phyloP scores from a whole-genome alignment of 257 asterid genomes.

The Leonotis leonurus region DNA sequence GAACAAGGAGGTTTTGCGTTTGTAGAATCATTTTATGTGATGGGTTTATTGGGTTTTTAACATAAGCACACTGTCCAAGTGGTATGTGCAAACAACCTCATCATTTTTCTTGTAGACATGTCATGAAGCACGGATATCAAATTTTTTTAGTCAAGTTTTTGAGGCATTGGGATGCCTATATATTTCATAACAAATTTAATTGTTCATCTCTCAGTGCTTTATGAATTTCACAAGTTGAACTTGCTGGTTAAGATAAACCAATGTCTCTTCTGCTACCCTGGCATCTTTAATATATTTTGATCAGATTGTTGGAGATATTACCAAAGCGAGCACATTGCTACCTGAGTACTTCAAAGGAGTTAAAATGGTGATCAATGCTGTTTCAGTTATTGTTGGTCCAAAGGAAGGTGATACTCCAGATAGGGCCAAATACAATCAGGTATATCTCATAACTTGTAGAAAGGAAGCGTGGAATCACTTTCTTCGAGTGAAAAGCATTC shows the following conservation, averaged over 20 bases:
- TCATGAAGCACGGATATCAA: no score
- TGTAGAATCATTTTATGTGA: background rate
- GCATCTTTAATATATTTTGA: background rate
- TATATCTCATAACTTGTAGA: conserved; percentile 5
- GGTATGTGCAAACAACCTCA: no score
- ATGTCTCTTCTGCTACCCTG: background rate
- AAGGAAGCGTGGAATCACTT: background rate
- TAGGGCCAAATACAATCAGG: conserved; percentile 95
- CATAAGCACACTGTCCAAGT: background rate
- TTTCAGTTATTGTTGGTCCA: conserved; percentile 94
- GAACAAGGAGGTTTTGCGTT: background rate
- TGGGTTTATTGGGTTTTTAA: background rate
- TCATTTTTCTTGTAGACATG: no score
- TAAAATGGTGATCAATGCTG: conserved; percentile 67
- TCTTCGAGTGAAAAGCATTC: background rate
- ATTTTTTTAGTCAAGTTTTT: no score
- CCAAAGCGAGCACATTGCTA: conserved; percentile 68
- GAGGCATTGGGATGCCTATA: background rate
- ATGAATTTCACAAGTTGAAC: background rate
- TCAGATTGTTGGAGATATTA: conserved; percentile 86
- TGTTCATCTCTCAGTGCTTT: background rate
- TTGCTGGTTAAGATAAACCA: background rate
- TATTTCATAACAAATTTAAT: background rate
- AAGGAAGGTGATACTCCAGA: conserved; percentile 99
- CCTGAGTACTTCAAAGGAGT: conserved; percentile 89